Percentiles rank a stretch among this genome's conserved stretches.
These are phyloP conservation scores for Peterozyma toletana DNA, from an alignment of 805 yeast species.

Conservation along the genomic window DNA sequence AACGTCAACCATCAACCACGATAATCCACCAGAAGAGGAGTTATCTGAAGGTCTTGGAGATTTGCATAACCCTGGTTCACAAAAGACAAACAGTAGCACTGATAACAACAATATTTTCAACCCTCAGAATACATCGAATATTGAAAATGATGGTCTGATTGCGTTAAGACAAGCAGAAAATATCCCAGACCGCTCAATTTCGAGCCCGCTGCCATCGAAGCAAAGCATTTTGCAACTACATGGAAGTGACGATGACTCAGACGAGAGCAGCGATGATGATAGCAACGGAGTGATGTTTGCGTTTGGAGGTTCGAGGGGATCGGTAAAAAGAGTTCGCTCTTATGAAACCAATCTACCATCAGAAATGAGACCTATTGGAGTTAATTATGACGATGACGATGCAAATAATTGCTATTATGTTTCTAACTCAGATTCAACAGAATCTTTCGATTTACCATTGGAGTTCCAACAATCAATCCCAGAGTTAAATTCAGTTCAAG, in stretches of 20 bases:
- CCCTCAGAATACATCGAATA: too few relatives aligned
- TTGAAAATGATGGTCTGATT: too few relatives aligned
- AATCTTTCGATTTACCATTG: conserved; percentile 34
- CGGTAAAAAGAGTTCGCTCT: conserved; percentile 25
- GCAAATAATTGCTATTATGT: conserved; percentile 10
- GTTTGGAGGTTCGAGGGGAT: conserved; percentile 19
- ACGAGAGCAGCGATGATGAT: conserved; percentile 26
- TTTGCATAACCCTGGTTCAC: too few relatives aligned
- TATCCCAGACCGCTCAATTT: conserved; percentile 7
- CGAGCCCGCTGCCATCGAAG: conserved; percentile 6
- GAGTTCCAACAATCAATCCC: conserved; percentile 26
- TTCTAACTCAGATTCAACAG: conserved; percentile 25
- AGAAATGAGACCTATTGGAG: conserved; percentile 6
- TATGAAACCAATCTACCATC: conserved; percentile 33
- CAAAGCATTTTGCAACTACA: conserved; percentile 3
- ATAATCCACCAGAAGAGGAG: too few relatives aligned
- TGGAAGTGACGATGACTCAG: conserved; percentile 9
- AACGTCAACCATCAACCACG: not conserved
- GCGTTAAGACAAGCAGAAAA: conserved; percentile 8
- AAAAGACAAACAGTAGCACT: too few relatives aligned
- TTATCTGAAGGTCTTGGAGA: too few relatives aligned
- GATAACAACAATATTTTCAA: too few relatives aligned
- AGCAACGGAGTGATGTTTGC: conserved; percentile 36
- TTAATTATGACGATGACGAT: not conserved
- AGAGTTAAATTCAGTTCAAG: not conserved